Percentiles rank a stretch among this genome's conserved stretches.
Evolutionary conservation across 2,329 filamentous ascomycete genomes (phyloP).

Genomic region (Fonsecaea pedrosoi): DNA sequence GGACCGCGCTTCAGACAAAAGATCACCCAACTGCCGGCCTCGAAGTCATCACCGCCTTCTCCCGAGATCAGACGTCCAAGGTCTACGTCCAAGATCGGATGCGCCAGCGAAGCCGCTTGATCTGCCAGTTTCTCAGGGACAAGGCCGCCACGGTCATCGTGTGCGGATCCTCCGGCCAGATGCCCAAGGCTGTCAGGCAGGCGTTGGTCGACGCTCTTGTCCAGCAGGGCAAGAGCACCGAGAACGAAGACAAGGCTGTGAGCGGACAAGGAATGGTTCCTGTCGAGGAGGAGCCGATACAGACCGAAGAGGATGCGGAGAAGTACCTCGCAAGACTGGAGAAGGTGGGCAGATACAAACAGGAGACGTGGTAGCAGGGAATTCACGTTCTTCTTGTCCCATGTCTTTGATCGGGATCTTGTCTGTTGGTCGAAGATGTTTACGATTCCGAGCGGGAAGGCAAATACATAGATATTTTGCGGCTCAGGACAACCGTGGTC

Average conservation of each 20-base stretch:
- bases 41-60: constrained; percentile 70
- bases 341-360: constrained; percentile 67
- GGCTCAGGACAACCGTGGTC: neutral
- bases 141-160: constrained; percentile 60
- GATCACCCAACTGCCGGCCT: constrained; percentile 49
- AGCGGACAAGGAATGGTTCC: constrained; percentile 27
- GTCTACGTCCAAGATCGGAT: constrained; percentile 73
- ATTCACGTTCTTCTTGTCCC: too few species aligned
- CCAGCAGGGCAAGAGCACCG: constrained; percentile 43
- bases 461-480: too few species aligned
- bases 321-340: constrained; percentile 64
- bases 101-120: constrained; percentile 55
- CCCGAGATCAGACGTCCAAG: constrained; percentile 69
- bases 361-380: constrained; percentile 69
- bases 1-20: constrained; percentile 56
- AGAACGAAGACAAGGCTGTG: constrained; percentile 54
- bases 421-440: too few species aligned
- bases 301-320: constrained; percentile 59
- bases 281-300: constrained; percentile 48
- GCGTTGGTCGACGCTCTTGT: constrained; percentile 68
- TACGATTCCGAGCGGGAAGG: too few species aligned
- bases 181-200: constrained; percentile 73
- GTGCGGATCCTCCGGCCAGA: constrained; percentile 67
- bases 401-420: too few species aligned
- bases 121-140: constrained; percentile 61